These are phyloP conservation scores for Eimeria praecox DNA, from an alignment of 169 alveolate genomes.

Conservation along the genomic window DNA sequence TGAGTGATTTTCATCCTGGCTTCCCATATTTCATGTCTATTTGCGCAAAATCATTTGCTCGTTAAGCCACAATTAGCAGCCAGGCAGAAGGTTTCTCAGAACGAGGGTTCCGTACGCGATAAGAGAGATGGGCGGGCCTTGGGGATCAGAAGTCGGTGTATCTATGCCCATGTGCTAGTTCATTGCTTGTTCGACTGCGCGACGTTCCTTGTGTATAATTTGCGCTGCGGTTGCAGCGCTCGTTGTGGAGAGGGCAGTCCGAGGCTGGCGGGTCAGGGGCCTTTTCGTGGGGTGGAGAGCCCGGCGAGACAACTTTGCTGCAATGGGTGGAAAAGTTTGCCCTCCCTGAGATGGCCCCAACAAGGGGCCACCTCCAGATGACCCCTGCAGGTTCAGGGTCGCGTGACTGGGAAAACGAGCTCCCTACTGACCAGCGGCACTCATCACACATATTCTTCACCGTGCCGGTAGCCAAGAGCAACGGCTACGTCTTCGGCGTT, in stretches of 20 bases:
- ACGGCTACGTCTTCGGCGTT: slow-evolving; percentile 38
- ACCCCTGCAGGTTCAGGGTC: neutral
- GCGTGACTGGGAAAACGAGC: neutral
- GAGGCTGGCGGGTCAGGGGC: neutral
- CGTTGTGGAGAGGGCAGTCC: slow-evolving; percentile 2
- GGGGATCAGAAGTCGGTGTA: neutral
- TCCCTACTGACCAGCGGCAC: slow-evolving; percentile 35
- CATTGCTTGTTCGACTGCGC: neutral
- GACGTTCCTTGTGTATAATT: neutral
- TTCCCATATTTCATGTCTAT: neutral
- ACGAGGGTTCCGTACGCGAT: neutral
- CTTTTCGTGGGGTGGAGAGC: slow-evolving; percentile 3
- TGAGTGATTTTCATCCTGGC: neutral
- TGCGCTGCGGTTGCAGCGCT: slow-evolving; percentile 53
- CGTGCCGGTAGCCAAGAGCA: slow-evolving; percentile 45
- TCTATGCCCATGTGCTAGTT: no score
- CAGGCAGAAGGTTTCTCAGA: neutral
- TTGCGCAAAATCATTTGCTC: neutral
- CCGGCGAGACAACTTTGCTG: slow-evolving; percentile 20
- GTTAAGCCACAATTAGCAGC: neutral
- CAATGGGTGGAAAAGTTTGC: slow-evolving; percentile 66
- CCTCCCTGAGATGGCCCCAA: slow-evolving; percentile 25
- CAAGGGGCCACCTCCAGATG: neutral
- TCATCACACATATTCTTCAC: slow-evolving; percentile 56
- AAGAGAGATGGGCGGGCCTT: neutral